Conservation (phyloP, 768 basidiomycete genomes). For the Clitopilus passeckerianus region DNA sequence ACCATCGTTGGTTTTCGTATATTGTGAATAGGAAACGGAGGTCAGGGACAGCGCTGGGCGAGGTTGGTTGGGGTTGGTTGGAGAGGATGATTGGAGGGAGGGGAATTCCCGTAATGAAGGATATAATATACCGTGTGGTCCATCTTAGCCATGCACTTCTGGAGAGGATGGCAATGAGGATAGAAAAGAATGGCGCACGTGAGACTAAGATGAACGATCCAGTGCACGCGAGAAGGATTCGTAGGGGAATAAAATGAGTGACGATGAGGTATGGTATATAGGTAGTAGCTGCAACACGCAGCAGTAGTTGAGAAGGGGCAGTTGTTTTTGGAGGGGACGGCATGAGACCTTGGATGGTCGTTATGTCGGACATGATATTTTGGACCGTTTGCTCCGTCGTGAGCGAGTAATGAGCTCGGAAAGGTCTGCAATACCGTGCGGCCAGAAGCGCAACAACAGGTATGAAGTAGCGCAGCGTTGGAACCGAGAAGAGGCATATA, state of each 20-base stretch:
- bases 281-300: constrained; percentile 52
- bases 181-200: constrained; percentile 63
- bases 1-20: constrained; percentile 95
- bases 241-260: constrained; percentile 58
- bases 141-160: constrained; percentile 68
- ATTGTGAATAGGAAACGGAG: constrained; percentile 85
- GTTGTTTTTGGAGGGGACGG: constrained; percentile 30
- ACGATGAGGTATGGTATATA: constrained; percentile 66
- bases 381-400: constrained; percentile 56
- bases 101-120: constrained; percentile 50
- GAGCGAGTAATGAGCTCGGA: constrained; percentile 16
- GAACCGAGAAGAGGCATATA: constrained; percentile 55
- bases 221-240: constrained; percentile 50
- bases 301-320: constrained; percentile 28
- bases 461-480: constrained; percentile 34
- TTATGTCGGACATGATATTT: constrained; percentile 57
- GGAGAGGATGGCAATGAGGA: constrained; percentile 51
- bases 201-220: constrained; percentile 59
- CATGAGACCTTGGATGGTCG: constrained; percentile 55
- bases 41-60: constrained; percentile 31
- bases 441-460: constrained; percentile 7
- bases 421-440: constrained; percentile 7
- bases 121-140: constrained; percentile 45
- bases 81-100: constrained; percentile 36
- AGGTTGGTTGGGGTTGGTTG: constrained; percentile 23